Evolutionary conservation across 2,329 filamentous ascomycete genomes (phyloP).

Genomic region (Chaetomiaceae sp.): DNA sequence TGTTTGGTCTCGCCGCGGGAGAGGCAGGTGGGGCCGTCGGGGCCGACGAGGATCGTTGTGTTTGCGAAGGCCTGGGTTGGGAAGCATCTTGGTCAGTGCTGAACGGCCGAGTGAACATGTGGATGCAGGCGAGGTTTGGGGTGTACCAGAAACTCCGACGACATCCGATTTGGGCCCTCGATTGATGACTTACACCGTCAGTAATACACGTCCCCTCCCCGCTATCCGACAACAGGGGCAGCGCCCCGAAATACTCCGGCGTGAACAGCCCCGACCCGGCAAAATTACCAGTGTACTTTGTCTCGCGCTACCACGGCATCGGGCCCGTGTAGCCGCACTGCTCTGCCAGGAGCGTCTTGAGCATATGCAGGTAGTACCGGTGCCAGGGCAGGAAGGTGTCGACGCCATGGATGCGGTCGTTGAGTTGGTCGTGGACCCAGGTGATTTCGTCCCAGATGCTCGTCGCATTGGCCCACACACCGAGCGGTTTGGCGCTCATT

Average conservation of each 20-base stretch:
- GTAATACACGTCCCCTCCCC: conserved; percentile 3
- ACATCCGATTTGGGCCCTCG: too few relatives aligned
- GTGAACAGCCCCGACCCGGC: neutral
- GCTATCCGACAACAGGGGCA: neutral
- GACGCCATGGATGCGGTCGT: neutral
- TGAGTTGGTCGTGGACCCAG: neutral
- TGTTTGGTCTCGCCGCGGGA: conserved; percentile 1
- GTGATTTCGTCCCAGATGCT: conserved; percentile 5
- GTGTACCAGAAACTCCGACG: too few relatives aligned
- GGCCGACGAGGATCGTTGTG: neutral
- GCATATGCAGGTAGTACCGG: conserved; percentile 3
- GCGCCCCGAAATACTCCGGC: conserved; percentile 1
- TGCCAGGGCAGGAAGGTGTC: conserved; percentile 3
- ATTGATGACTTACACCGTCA: neutral
- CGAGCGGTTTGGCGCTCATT: neutral
- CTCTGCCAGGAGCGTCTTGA: neutral
- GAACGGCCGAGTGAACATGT: neutral
- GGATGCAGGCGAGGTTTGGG: too few relatives aligned
- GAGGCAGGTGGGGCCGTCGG: neutral
- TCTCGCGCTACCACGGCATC: conserved; percentile 4
- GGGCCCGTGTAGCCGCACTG: conserved; percentile 2
- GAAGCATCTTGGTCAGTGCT: too few relatives aligned
- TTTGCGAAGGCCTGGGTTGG: neutral
- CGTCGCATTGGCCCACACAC: neutral
- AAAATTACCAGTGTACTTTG: neutral